Evolutionary conservation across 116 monocot genomes (phyloP).

Genomic region (Posidonia oceanica): DNA sequence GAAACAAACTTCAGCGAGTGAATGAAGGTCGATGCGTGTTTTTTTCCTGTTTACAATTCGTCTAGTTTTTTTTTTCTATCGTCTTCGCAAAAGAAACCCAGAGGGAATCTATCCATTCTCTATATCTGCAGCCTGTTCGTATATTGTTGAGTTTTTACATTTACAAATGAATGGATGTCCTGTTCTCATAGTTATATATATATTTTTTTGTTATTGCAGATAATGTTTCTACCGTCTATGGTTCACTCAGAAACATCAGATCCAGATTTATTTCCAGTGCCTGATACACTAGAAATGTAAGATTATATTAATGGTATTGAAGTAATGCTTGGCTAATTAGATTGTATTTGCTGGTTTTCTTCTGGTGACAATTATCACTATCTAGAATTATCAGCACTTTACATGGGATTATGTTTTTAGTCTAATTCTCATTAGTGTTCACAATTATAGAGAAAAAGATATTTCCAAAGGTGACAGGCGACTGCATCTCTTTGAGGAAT

Average conservation of each 20-base stretch:
- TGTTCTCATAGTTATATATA: too few species aligned
- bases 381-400: background rate
- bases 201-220: too few species aligned
- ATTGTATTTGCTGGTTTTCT: background rate
- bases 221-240: background rate
- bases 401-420: background rate
- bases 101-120: too few species aligned
- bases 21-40: too few species aligned
- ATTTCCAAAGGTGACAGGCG: background rate
- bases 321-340: background rate
- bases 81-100: too few species aligned
- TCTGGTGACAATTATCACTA: background rate
- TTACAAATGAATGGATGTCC: too few species aligned
- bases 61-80: too few species aligned
- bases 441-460: background rate
- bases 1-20: too few species aligned
- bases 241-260: background rate
- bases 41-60: too few species aligned
- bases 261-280: background rate
- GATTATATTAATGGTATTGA: background rate
- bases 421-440: background rate
- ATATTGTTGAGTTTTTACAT: too few species aligned
- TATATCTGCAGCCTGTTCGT: too few species aligned
- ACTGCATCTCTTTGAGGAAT: background rate
- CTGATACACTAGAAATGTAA: background rate